A percentile compares a stretch with the other conserved stretches of the same genome.
These are phyloP conservation scores for Parathielavia hyrcaniae DNA, from an alignment of 495 filamentous ascomycete genomes.

Conservation along the genomic window DNA sequence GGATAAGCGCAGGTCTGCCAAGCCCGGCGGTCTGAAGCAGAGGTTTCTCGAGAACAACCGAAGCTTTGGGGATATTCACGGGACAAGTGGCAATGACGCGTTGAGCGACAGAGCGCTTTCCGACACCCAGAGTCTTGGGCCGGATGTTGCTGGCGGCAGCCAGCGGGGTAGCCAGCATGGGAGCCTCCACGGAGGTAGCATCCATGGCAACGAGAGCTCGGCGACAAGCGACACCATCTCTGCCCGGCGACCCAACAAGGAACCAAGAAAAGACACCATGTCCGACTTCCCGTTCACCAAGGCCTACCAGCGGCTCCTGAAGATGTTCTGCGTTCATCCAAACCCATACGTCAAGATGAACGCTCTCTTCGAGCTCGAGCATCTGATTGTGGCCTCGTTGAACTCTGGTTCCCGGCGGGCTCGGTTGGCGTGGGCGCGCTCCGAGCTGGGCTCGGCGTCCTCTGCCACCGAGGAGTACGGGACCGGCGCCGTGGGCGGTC, in stretches of 20 bases:
- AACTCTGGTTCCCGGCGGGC: conserved; percentile 42
- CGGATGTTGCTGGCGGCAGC: conserved; percentile 30
- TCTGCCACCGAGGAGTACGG: conserved; percentile 31
- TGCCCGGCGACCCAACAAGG: conserved; percentile 28
- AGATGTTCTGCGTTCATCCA: conserved; percentile 83
- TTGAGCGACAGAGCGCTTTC: conserved; percentile 28
- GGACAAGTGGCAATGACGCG: conserved; percentile 35
- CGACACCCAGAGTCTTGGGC: conserved; percentile 28
- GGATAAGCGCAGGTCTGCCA: conserved; percentile 43
- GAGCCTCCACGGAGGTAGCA: conserved; percentile 29
- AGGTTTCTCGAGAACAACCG: conserved; percentile 55
- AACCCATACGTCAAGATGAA: conserved; percentile 83
- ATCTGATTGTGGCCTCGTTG: conserved; percentile 70
- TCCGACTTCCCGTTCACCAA: conserved; percentile 63
- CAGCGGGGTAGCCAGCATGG: conserved; percentile 22
- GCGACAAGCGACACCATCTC: conserved; percentile 40
- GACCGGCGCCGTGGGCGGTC: conserved; percentile 11
- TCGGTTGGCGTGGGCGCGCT: conserved; percentile 33
- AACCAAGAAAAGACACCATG: conserved; percentile 37
- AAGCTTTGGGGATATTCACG: conserved; percentile 47
- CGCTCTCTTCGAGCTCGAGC: conserved; percentile 74
- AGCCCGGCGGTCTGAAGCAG: conserved; percentile 38
- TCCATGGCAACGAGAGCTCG: conserved; percentile 38
- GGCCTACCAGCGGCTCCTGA: conserved; percentile 72
- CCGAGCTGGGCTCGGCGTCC: conserved; percentile 32